Conservation (phyloP, 2,329 filamentous ascomycete species). For the Alternaria burnsii region DNA sequence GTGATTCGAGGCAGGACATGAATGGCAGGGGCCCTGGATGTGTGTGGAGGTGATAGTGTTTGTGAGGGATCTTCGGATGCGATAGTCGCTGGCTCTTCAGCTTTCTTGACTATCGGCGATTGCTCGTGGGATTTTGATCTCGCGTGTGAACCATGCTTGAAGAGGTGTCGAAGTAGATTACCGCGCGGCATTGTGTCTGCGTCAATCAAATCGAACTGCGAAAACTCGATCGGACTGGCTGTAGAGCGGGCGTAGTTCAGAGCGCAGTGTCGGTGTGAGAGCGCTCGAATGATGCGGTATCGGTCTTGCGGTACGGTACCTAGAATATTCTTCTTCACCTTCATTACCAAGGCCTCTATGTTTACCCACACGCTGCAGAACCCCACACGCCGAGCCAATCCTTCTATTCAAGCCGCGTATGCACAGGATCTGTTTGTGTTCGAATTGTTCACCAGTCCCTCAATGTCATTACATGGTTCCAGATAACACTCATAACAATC, state of each 20-base stretch:
- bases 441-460: background rate
- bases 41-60: background rate
- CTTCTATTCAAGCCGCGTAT: background rate
- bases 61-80: background rate
- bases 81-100: background rate
- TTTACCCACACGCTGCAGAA: background rate
- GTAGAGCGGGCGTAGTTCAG: background rate
- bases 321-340: background rate
- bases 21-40: slow-evolving; percentile 1
- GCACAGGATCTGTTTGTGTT: background rate
- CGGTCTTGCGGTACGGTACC: background rate
- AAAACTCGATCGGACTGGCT: background rate
- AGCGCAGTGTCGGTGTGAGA: background rate
- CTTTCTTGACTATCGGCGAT: background rate
- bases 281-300: background rate
- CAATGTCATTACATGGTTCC: background rate
- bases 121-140: background rate
- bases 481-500: background rate
- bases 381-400: background rate
- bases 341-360: background rate
- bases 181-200: slow-evolving; percentile 10
- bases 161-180: slow-evolving; percentile 26
- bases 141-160: slow-evolving; percentile 17
- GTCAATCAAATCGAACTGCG: background rate
- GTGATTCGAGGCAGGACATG: slow-evolving; percentile 4